Percentiles rank a stretch among this genome's conserved stretches.
These are phyloP conservation scores for Rhododendron williamsianum DNA, from an alignment of 148 eudicot genomes.

Conservation along the genomic window DNA sequence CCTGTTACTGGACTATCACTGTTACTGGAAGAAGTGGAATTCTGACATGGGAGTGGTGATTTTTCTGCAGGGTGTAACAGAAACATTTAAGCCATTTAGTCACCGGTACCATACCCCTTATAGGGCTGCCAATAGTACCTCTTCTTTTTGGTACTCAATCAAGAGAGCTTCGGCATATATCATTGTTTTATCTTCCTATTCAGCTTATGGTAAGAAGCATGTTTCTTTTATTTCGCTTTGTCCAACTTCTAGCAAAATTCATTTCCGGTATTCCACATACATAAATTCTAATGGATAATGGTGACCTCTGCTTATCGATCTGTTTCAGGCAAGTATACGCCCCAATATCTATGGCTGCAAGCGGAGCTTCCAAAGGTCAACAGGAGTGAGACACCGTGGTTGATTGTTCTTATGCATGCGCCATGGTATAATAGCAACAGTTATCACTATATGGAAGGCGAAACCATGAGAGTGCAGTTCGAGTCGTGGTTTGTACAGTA, in stretches of 20 bases:
- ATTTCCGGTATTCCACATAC: neutral
- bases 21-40: neutral
- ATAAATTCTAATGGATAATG: too few relatives aligned
- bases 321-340: slow-evolving; percentile 28
- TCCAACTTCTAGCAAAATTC: neutral
- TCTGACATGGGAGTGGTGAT: neutral
- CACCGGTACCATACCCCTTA: slow-evolving; percentile 41
- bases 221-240: neutral
- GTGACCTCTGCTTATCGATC: neutral
- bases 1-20: neutral
- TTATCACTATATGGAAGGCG: slow-evolving; percentile 39
- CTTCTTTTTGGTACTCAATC: slow-evolving; percentile 44
- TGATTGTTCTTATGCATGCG: slow-evolving; percentile 32
- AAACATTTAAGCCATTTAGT: slow-evolving; percentile 42
- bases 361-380: slow-evolving; percentile 23
- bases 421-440: slow-evolving; percentile 33
- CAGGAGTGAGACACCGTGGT: slow-evolving; percentile 39
- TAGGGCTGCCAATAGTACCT: slow-evolving; percentile 32
- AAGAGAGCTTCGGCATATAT: slow-evolving; percentile 41
- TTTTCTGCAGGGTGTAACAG: slow-evolving; percentile 37
- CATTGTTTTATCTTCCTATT: slow-evolving; percentile 40
- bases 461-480: slow-evolving; percentile 33
- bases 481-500: slow-evolving; percentile 33
- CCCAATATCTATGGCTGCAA: slow-evolving; percentile 28
- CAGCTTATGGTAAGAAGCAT: slow-evolving; percentile 31